Percentiles rank a stretch among this genome's conserved stretches.
Evolutionary conservation across 2,329 filamentous ascomycete species (phyloP).

Genomic region (Arthrobotrys sinensis): DNA sequence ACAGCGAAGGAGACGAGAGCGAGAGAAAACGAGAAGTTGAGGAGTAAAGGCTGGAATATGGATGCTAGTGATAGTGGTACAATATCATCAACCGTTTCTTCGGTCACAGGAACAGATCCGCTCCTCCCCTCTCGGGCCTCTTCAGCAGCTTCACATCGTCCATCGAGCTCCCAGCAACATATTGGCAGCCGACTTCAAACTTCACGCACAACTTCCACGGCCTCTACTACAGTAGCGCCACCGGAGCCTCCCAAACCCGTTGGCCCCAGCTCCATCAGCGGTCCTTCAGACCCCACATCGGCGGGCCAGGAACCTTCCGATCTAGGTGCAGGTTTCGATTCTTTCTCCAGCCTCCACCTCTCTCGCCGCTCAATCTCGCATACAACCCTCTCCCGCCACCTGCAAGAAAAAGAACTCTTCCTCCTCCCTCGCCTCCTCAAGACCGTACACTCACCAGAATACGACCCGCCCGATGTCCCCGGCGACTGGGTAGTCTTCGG

Average conservation of each 20-base stretch:
- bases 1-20: slow-evolving; percentile 71
- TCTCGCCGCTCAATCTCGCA: slow-evolving; percentile 87
- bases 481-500: slow-evolving; percentile 91
- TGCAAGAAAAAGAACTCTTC: slow-evolving; percentile 83
- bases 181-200: slow-evolving; percentile 38
- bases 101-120: slow-evolving; percentile 8
- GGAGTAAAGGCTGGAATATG: slow-evolving; percentile 75
- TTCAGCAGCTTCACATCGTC: slow-evolving; percentile 16
- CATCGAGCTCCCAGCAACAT: slow-evolving; percentile 15
- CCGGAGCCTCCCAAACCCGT: slow-evolving; percentile 20
- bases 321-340: slow-evolving; percentile 74
- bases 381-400: slow-evolving; percentile 81
- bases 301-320: slow-evolving; percentile 26
- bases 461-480: slow-evolving; percentile 83
- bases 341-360: slow-evolving; percentile 87
- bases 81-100: slow-evolving; percentile 2
- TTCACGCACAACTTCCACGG: slow-evolving; percentile 69
- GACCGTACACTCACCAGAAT: slow-evolving; percentile 85
- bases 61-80: slow-evolving; percentile 68
- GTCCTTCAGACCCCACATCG: slow-evolving; percentile 2
- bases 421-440: slow-evolving; percentile 85
- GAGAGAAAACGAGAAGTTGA: slow-evolving; percentile 71
- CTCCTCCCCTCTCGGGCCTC: slow-evolving; percentile 64
- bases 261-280: slow-evolving; percentile 3
- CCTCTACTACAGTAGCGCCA: slow-evolving; percentile 56